These are phyloP conservation scores for Melanopsichium pennsylvanicum DNA, from an alignment of 1,284 basidiomycete species.

Conservation along the genomic window DNA sequence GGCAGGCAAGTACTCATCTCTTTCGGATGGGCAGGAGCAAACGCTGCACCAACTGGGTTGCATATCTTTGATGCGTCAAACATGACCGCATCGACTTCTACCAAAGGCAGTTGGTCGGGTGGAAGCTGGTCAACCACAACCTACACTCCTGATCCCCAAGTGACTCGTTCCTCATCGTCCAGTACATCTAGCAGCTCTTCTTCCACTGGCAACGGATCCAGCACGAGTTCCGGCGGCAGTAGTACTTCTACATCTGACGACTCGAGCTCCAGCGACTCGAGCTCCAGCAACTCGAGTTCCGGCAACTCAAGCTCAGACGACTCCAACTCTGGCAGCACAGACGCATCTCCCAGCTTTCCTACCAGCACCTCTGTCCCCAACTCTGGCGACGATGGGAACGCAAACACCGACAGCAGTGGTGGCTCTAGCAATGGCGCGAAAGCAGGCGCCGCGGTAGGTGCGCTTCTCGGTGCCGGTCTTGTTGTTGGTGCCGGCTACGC, in stretches of 20 bases:
- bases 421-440: conserved; percentile 33
- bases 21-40: conserved; percentile 52
- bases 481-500: conserved; percentile 52
- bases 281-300: conserved; percentile 12
- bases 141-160: conserved; percentile 53
- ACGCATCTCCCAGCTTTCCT: conserved; percentile 15
- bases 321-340: background rate
- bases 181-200: background rate
- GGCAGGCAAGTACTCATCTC: conserved; percentile 49
- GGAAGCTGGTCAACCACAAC: conserved; percentile 43
- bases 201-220: conserved; percentile 8
- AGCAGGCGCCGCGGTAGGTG: conserved; percentile 54
- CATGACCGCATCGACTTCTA: conserved; percentile 2
- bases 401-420: conserved; percentile 5
- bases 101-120: conserved; percentile 41
- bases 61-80: conserved; percentile 49
- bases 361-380: conserved; percentile 1
- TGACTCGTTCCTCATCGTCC: background rate
- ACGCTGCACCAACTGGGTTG: conserved; percentile 40
- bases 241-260: no score
- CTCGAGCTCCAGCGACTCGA: background rate
- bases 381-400: background rate
- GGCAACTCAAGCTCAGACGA: background rate
- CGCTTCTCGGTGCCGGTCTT: conserved; percentile 52
- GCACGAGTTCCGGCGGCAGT: no score